phyloP scores from a whole-genome alignment of 2,329 filamentous ascomycete genomes.

The Clarireedia paspali region DNA sequence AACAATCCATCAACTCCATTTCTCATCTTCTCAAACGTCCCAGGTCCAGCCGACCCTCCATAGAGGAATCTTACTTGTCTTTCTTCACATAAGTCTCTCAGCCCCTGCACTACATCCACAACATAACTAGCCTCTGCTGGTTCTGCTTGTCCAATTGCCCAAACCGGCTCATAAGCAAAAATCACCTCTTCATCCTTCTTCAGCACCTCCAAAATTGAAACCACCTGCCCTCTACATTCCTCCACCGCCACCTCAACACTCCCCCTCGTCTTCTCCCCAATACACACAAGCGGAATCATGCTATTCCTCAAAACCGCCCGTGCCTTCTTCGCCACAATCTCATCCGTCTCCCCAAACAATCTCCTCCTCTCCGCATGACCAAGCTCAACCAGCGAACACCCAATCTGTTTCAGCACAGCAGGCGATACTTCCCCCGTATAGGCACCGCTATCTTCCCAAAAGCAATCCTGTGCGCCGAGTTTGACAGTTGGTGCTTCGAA shows the following conservation, averaged over 20 bases:
- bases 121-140: slow-evolving; percentile 70
- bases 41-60: slow-evolving; percentile 75
- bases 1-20: slow-evolving; percentile 73
- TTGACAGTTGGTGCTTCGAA: slow-evolving; percentile 42
- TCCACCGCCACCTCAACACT: slow-evolving; percentile 51
- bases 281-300: slow-evolving; percentile 69
- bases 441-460: slow-evolving; percentile 61
- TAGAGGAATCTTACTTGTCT: slow-evolving; percentile 65
- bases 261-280: slow-evolving; percentile 34
- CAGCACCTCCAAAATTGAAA: slow-evolving; percentile 50
- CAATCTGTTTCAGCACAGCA: slow-evolving; percentile 55
- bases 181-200: slow-evolving; percentile 60
- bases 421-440: slow-evolving; percentile 76
- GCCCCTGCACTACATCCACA: slow-evolving; percentile 43
- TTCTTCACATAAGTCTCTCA: slow-evolving; percentile 47
- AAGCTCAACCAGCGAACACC: slow-evolving; percentile 66
- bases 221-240: slow-evolving; percentile 54
- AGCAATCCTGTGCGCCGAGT: slow-evolving; percentile 70
- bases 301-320: slow-evolving; percentile 59
- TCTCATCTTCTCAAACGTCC: slow-evolving; percentile 60
- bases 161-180: slow-evolving; percentile 72
- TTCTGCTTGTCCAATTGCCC: slow-evolving; percentile 48
- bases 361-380: slow-evolving; percentile 73
- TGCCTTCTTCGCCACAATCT: slow-evolving; percentile 59
- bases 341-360: slow-evolving; percentile 64